Base-by-base conservation (phyloP, 1,284 basidiomycete genomes). In the Apiotrichum montevideense region DNA sequence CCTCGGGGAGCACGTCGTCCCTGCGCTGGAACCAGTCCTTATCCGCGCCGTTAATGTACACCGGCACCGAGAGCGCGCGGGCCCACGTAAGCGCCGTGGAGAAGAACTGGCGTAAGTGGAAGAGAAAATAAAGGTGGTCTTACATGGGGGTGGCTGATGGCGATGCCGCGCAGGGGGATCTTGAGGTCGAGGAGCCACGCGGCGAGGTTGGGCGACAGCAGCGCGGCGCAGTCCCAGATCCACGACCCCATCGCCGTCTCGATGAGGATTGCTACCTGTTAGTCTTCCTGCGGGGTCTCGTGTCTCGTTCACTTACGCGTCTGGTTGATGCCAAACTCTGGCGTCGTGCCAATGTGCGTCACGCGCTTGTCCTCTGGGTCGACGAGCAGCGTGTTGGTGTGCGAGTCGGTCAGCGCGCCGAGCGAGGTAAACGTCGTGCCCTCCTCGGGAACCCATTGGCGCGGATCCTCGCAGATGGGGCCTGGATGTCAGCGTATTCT, bases 371-470 rank as follows among this genome's bases (percentile, higher is more conserved):
- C 21, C 21, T 21, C 21, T 21, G 21, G 21, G 21, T 21, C 21
- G 21, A 21, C 21, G 21, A 21, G 21, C 21, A 21, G 21, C 21
- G 21, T 21, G 21, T 21, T 21, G 21, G 21, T 21, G 21, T 21
- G 21, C 14, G 42, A 35, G 37, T 39, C 37, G 13, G 53, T 49
- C 8, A 75, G 58, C 35, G 67, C 57, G 8, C 62, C 56, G 3
- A 75, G 63, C 15, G 56, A 63, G 8, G 73, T 72, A 71, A 72
- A 77, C 34, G 49, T 35, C 56, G 75, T 73, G 8, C 75, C 75
- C 0, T 62, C 14, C 4, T 61, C 57, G 9, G 71, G 69, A 4
- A 72, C 69, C 40, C 56, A 71, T 57, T 77, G 75, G 46, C 75
- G 63, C 3, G 66, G 65, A 57, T 72, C 71, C 34, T 63, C 60